Evolutionary conservation across 805 yeast species (phyloP).

Genomic region (Saturnispora silvae): DNA sequence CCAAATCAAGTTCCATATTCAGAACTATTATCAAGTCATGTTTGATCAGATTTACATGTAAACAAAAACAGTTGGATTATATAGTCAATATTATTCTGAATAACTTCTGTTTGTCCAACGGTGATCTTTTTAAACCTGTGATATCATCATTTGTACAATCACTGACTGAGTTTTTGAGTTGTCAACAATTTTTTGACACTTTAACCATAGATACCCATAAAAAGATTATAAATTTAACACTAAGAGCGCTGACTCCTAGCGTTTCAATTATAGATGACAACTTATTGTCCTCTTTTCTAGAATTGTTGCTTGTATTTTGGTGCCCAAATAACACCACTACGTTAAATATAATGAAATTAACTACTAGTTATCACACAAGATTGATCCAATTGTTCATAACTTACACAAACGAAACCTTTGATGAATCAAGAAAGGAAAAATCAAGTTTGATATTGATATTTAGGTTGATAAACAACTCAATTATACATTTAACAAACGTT

Average conservation of each 20-base stretch:
- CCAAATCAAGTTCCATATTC: conserved; percentile 17
- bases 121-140: conserved; percentile 20
- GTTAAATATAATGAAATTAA: not conserved
- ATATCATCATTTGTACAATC: conserved; percentile 23
- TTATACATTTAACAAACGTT: conserved; percentile 32
- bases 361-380: conserved; percentile 10
- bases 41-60: conserved; percentile 11
- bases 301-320: conserved; percentile 13
- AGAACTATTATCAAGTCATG: conserved; percentile 12
- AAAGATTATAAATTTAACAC: conserved; percentile 10
- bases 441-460: conserved; percentile 24
- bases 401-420: conserved; percentile 13
- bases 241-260: conserved; percentile 13
- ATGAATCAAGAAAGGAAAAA: conserved; percentile 17
- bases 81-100: conserved; percentile 15
- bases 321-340: conserved; percentile 14
- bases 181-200: conserved; percentile 21
- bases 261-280: conserved; percentile 14
- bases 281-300: conserved; percentile 15
- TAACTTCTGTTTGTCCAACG: conserved; percentile 10
- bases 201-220: conserved; percentile 14
- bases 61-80: conserved; percentile 21
- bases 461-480: conserved; percentile 35
- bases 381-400: conserved; percentile 11
- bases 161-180: conserved; percentile 18